phyloP scores from a whole-genome alignment of 2,329 filamentous ascomycete species.

The Davidsoniella australis region DNA sequence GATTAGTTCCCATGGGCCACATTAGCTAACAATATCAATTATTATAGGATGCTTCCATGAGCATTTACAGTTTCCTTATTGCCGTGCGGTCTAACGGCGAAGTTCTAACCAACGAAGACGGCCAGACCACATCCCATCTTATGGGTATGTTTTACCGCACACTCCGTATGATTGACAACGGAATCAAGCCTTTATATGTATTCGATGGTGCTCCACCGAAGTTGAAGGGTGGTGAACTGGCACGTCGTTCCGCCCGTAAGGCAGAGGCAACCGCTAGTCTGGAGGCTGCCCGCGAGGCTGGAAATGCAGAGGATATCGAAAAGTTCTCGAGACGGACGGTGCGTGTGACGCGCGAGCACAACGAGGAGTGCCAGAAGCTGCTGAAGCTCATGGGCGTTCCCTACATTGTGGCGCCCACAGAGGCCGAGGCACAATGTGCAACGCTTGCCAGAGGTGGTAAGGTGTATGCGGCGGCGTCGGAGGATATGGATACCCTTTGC shows the following conservation, averaged over 20 bases:
- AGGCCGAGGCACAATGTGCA: conserved; percentile 94
- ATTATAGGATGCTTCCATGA: conserved; percentile 70
- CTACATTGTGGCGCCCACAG: conserved; percentile 86
- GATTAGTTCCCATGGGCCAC: conserved; percentile 8
- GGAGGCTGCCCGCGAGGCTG: conserved; percentile 92
- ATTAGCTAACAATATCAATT: not conserved
- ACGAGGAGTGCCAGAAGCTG: conserved; percentile 79
- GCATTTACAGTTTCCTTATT: conserved; percentile 96
- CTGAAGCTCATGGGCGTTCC: conserved; percentile 93
- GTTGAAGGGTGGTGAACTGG: conserved; percentile 91
- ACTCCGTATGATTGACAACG: conserved; percentile 92
- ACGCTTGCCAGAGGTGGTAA: conserved; percentile 78
- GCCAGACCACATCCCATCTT: conserved; percentile 91
- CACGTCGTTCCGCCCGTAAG: conserved; percentile 91
- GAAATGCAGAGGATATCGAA: conserved; percentile 91
- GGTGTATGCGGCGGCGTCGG: conserved; percentile 89
- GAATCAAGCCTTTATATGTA: conserved; percentile 95
- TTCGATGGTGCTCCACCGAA: conserved; percentile 96
- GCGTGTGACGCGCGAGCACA: conserved; percentile 89
- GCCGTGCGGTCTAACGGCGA: conserved; percentile 93
- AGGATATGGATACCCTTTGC: conserved; percentile 98
- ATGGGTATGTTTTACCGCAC: conserved; percentile 99
- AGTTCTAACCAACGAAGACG: conserved; percentile 85
- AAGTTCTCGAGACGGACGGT: conserved; percentile 92
- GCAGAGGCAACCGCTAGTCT: conserved; percentile 76